phyloP scores from a whole-genome alignment of 164 flowering plant genomes.

The Vitis rupestris region DNA sequence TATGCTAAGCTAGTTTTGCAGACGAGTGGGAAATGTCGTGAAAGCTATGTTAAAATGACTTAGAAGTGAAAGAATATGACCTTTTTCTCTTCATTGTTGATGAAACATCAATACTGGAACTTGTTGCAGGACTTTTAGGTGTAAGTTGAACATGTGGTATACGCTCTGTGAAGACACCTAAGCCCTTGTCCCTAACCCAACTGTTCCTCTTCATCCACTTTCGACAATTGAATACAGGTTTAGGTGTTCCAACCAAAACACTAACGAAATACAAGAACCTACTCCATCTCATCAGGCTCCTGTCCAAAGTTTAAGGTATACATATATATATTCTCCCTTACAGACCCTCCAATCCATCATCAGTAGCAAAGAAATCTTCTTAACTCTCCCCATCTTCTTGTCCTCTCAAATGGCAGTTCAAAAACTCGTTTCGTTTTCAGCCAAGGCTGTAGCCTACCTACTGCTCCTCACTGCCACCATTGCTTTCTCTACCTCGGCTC shows the following conservation, averaged over 20 bases:
- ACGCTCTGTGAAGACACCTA: not conserved
- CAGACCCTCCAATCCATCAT: slow-evolving; percentile 2
- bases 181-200: not conserved
- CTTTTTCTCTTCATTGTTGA: not conserved
- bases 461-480: slow-evolving; percentile 36
- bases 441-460: slow-evolving; percentile 20
- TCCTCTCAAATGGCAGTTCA: slow-evolving; percentile 20
- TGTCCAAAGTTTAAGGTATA: not conserved
- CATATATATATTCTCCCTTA: not conserved
- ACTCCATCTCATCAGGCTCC: no score
- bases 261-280: not conserved
- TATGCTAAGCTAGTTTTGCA: no score
- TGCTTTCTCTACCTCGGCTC: slow-evolving; percentile 38
- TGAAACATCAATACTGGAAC: not conserved
- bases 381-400: not conserved
- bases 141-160: not conserved
- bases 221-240: not conserved
- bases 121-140: not conserved
- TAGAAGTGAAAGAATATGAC: not conserved
- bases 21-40: no score
- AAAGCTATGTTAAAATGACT: not conserved
- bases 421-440: slow-evolving; percentile 9
- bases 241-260: not conserved
- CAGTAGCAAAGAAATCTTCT: not conserved
- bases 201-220: slow-evolving; percentile 1